Evolutionary conservation across 1,139 yeast species (phyloP), one percentile per base, ranked within the genome.

Genomic region (Pneumocystis jirovecii): DNA sequence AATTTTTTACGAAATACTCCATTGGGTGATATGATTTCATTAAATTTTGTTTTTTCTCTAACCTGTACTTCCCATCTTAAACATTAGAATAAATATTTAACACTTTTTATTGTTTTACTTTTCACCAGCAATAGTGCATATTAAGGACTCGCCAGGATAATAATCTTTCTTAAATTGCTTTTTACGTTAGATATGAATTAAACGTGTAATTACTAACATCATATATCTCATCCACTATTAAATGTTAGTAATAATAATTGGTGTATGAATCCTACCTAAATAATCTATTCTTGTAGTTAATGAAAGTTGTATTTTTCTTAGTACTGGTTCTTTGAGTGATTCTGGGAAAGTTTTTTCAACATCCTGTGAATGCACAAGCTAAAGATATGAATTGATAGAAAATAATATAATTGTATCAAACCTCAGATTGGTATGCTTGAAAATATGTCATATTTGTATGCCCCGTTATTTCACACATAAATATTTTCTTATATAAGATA

Each of bases 401-500:
- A 19, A 40, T 35, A 31, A 44, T 19, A 34, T 12, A 15, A 50
- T 40, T 17, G 60, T 40, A 61, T 56, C 70, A 64, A 57, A 71
- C 71, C 76, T 93, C 98, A 70, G 89, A 85, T 67, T 85, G 83
- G 63, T 83, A 79, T 0, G 98, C 98, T 72, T 93, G 95, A 74
- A 90, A 90, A 74, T 83, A 93, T 0, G 96, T 89, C 66, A 91
- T 80, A 72, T 96, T 87, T 25, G 96, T 87, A 72, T 90, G 89
- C 35, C 98, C 98, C 0, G 97, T 89, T 66, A 93, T 86, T 77
- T 93, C 98, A 77, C 97, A 93, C 6, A 90, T 95, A 76, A 93
- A 93, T 2, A 45, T 34, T 39, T 50, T 60, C 74, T 89, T 87
- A 70, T 84, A 83, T 67, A 84, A 82, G 64, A 64, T 61, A 57